Percentiles rank a stretch among this genome's conserved stretches.
Evolutionary conservation across 257 asterid species (phyloP).

Genomic region (Gentiana macrophylla): DNA sequence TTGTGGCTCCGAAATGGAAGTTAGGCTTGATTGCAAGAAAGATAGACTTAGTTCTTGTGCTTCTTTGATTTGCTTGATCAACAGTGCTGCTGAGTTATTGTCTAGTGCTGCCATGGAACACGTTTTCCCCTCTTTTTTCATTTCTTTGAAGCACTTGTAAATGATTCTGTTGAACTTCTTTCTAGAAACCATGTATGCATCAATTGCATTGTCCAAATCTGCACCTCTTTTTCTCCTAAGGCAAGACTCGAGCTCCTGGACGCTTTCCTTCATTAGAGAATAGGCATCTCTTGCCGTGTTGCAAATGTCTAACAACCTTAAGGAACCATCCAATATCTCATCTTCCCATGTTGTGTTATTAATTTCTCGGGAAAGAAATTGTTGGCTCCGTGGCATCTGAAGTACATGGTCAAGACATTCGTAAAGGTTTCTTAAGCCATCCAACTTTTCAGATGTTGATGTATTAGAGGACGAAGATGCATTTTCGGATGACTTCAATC

Average conservation of each 20-base stretch:
- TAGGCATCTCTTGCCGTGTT: neutral
- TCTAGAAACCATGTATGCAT: conserved; percentile 15
- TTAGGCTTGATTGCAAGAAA: conserved; percentile 11
- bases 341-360: conserved; percentile 7
- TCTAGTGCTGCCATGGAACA: neutral
- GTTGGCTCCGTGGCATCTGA: conserved; percentile 26
- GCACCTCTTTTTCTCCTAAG: conserved; percentile 16
- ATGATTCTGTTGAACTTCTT: conserved; percentile 22
- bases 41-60: conserved; percentile 12
- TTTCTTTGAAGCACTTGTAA: conserved; percentile 12
- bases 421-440: conserved; percentile 20
- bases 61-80: conserved; percentile 14
- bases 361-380: neutral
- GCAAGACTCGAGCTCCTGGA: conserved; percentile 28
- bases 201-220: conserved; percentile 2
- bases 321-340: conserved; percentile 18
- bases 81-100: neutral
- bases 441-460: conserved; percentile 15
- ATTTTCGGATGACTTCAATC: conserved; percentile 2
- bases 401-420: conserved; percentile 15
- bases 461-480: conserved; percentile 3
- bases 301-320: conserved; percentile 22
- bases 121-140: conserved; percentile 12
- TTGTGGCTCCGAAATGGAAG: conserved; percentile 2
- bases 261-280: conserved; percentile 13